phyloP scores from a whole-genome alignment of 1,284 basidiomycete genomes.

The Chiua sp. region DNA sequence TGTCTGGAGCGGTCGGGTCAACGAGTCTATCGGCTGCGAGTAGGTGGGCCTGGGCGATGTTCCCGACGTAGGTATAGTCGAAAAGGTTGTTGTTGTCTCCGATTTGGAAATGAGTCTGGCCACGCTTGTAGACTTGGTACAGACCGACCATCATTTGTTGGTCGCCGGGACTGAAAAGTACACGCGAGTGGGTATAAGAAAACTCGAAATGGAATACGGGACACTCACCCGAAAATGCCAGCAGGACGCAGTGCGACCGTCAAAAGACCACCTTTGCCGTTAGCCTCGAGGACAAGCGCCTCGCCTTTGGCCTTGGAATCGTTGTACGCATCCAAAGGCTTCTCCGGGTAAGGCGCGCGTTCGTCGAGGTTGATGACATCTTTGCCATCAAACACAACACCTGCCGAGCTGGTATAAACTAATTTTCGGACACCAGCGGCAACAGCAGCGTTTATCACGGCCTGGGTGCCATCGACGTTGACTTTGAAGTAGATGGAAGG shows the following conservation, averaged over 20 bases:
- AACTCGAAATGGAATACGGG: constrained; percentile 2
- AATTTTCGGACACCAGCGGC: constrained; percentile 81
- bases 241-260: constrained; percentile 94
- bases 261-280: constrained; percentile 80
- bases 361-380: constrained; percentile 92
- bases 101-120: constrained; percentile 93
- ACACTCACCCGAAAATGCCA: constrained; percentile 92
- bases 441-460: constrained; percentile 83
- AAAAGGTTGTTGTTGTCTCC: constrained; percentile 95
- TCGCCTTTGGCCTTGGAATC: constrained; percentile 97
- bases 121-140: constrained; percentile 80
- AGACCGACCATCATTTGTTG: constrained; percentile 87
- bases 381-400: constrained; percentile 89
- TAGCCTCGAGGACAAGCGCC: constrained; percentile 83
- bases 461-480: constrained; percentile 92
- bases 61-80: constrained; percentile 98
- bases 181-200: too few relatives aligned
- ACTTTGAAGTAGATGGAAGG: constrained; percentile 88
- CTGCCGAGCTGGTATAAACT: constrained; percentile 95
- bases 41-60: constrained; percentile 94
- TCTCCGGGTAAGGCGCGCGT: constrained; percentile 77
- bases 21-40: constrained; percentile 90
- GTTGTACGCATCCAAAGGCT: constrained; percentile 92
- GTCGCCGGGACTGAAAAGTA: constrained; percentile 78
- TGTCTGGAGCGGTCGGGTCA: constrained; percentile 36